Evolutionary conservation across 805 yeast species (phyloP).

Genomic region (Metschnikowia hibisci): DNA sequence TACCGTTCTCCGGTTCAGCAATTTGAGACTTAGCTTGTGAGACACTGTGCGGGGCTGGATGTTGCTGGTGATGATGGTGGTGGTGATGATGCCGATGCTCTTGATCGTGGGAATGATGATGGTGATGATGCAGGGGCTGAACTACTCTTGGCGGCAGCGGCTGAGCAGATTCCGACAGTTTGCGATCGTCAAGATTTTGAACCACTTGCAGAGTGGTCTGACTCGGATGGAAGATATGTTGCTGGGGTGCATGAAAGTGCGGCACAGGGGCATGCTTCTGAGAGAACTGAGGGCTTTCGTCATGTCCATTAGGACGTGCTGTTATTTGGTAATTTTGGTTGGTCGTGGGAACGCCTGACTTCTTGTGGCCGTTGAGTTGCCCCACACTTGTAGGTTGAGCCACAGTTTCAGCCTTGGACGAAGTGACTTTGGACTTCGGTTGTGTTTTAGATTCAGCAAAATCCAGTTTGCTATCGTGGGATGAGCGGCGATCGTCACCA

Average conservation of each 20-base stretch:
- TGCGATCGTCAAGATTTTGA: not conserved
- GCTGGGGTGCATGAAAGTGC: constrained; percentile 8
- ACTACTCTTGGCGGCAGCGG: not conserved
- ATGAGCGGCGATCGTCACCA: not conserved
- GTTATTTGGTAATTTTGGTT: not conserved
- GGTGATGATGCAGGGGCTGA: constrained; percentile 8
- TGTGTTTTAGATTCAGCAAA: not conserved
- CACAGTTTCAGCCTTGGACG: not conserved
- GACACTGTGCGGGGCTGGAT: not conserved
- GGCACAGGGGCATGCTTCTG: not conserved
- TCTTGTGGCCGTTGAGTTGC: not conserved
- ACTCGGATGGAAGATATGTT: not conserved
- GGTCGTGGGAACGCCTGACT: not conserved
- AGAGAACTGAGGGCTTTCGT: not conserved
- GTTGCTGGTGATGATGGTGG: not conserved
- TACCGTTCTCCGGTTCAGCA: not conserved
- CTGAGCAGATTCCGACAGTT: not conserved
- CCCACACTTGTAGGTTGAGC: not conserved
- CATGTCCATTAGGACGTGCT: not conserved
- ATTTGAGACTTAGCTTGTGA: no score
- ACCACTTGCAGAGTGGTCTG: not conserved
- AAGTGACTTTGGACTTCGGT: not conserved
- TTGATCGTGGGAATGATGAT: constrained; percentile 8
- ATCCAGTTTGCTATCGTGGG: not conserved
- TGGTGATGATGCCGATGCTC: constrained; percentile 7